phyloP scores from a whole-genome alignment of 768 basidiomycete species.

The Boletus vinaceobasis region DNA sequence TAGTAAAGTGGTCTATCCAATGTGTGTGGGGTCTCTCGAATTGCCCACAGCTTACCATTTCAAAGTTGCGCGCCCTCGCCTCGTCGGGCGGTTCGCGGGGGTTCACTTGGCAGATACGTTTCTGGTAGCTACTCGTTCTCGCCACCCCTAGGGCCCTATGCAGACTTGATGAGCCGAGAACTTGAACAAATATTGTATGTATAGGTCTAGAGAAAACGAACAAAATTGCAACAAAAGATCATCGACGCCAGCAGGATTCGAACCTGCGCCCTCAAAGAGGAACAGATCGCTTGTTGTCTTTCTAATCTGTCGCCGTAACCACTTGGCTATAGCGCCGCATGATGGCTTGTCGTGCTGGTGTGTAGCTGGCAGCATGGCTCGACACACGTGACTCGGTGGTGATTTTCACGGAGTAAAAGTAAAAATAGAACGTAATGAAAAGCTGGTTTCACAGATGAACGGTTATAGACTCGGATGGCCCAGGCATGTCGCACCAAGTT shows the following conservation, averaged over 20 bases:
- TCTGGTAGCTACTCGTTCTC: background rate
- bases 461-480: too few relatives aligned
- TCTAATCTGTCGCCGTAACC: conserved; percentile 76
- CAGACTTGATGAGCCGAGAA: too few relatives aligned
- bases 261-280: conserved; percentile 42
- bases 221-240: too few relatives aligned
- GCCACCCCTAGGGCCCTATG: background rate
- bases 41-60: background rate
- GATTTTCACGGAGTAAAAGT: too few relatives aligned
- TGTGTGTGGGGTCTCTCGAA: background rate
- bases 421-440: too few relatives aligned
- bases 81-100: background rate
- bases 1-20: background rate
- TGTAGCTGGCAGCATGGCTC: too few relatives aligned
- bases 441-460: too few relatives aligned
- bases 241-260: conserved; percentile 41
- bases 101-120: background rate
- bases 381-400: too few relatives aligned
- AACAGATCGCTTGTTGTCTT: background rate
- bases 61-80: background rate
- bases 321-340: conserved; percentile 67
- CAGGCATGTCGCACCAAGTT: too few relatives aligned
- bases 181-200: too few relatives aligned
- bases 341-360: too few relatives aligned
- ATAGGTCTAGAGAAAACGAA: too few relatives aligned